Evolutionary conservation across 371 early-diverging fungal genomes (phyloP).

Genomic region (Rhizopus delemar): DNA sequence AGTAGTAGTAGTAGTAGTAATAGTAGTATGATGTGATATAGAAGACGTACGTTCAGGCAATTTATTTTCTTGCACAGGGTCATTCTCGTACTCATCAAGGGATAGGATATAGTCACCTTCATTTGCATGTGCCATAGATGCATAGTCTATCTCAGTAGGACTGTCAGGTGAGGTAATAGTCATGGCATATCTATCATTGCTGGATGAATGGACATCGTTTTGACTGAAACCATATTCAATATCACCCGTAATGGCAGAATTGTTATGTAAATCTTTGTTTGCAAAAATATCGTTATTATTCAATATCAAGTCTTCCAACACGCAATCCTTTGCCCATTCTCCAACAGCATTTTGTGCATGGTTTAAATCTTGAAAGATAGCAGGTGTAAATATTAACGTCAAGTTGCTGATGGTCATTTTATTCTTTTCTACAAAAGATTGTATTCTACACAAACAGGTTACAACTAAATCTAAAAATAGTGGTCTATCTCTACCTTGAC

Average conservation of each 20-base stretch:
- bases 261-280: slow-evolving; percentile 46
- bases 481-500: slow-evolving; percentile 36
- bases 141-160: slow-evolving; percentile 20
- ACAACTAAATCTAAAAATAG: not conserved
- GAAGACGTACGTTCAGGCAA: not conserved
- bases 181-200: slow-evolving; percentile 27
- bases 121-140: slow-evolving; percentile 12
- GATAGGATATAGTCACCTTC: slow-evolving; percentile 6
- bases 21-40: not conserved
- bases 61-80: not conserved
- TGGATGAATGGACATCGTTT: slow-evolving; percentile 3
- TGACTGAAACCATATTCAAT: slow-evolving; percentile 47
- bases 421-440: slow-evolving; percentile 53
- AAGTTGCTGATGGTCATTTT: slow-evolving; percentile 60
- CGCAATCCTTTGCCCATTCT: slow-evolving; percentile 52
- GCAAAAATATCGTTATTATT: slow-evolving; percentile 45
- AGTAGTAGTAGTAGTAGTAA: no score
- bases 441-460: slow-evolving; percentile 6
- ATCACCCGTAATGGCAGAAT: slow-evolving; percentile 49
- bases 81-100: not conserved
- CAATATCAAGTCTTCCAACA: slow-evolving; percentile 47
- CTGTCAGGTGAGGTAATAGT: slow-evolving; percentile 28
- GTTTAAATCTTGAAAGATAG: slow-evolving; percentile 63
- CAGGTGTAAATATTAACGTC: slow-evolving; percentile 60
- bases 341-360: slow-evolving; percentile 46